Evolutionary conservation across 345 rosid species (phyloP).

Genomic region (Isatis tinctoria): DNA sequence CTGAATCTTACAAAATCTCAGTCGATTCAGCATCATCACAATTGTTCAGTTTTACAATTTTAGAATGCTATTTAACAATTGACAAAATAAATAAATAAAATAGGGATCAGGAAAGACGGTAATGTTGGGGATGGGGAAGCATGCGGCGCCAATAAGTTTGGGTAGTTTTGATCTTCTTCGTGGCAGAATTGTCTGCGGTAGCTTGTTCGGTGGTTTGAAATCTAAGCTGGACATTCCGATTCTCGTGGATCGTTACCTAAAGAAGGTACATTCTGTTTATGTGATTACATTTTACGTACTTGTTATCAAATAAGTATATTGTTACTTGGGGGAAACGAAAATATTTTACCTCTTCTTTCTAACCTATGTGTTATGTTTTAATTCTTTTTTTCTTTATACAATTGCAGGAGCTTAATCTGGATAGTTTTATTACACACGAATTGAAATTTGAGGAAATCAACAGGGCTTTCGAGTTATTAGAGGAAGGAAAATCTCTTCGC

Average conservation of each 20-base stretch:
- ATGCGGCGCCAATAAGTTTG: slow-evolving; percentile 31
- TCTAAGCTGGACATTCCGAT: slow-evolving; percentile 52
- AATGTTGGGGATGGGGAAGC: slow-evolving; percentile 50
- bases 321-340: background rate
- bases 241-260: slow-evolving; percentile 37
- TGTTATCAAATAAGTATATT: background rate
- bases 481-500: slow-evolving; percentile 48
- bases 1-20: background rate
- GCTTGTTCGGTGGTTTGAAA: slow-evolving; percentile 53
- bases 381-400: background rate
- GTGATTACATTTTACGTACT: background rate
- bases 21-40: background rate
- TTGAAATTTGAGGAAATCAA: slow-evolving; percentile 53
- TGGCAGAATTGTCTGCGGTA: slow-evolving; percentile 47
- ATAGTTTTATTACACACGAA: slow-evolving; percentile 45
- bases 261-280: slow-evolving; percentile 27
- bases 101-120: slow-evolving; percentile 73
- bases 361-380: background rate
- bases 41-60: background rate
- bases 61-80: background rate
- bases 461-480: slow-evolving; percentile 49
- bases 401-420: slow-evolving; percentile 50
- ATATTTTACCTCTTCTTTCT: background rate
- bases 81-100: background rate
- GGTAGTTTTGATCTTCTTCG: slow-evolving; percentile 33